Evolutionary conservation across 2,329 filamentous ascomycete genomes (phyloP).

Genomic region (Phoma herbarum): DNA sequence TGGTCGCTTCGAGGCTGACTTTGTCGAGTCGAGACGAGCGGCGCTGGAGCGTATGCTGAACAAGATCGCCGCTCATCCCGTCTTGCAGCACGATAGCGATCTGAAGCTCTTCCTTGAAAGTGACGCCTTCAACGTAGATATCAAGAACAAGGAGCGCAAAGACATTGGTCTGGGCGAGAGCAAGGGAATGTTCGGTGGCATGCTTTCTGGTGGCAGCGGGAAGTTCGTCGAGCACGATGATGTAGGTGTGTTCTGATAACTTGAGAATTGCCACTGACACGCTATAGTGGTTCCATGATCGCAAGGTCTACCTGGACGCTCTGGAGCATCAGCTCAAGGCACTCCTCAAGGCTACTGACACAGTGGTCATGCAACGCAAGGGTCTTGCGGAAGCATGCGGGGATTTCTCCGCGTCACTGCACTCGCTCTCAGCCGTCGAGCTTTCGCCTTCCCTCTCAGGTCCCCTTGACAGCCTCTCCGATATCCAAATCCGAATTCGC

Average conservation of each 20-base stretch:
- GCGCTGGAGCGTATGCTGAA: constrained; percentile 98
- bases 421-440: constrained; percentile 90
- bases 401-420: constrained; percentile 92
- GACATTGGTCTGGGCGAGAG: constrained; percentile 86
- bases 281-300: constrained; percentile 92
- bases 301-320: constrained; percentile 91
- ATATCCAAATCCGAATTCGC: constrained; percentile 90
- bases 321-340: constrained; percentile 90
- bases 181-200: constrained; percentile 89
- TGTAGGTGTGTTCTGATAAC: constrained; percentile 60
- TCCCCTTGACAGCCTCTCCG: constrained; percentile 88
- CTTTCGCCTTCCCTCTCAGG: constrained; percentile 87
- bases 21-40: constrained; percentile 89
- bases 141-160: constrained; percentile 96
- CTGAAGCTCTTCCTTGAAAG: constrained; percentile 97
- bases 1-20: constrained; percentile 93
- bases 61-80: constrained; percentile 88
- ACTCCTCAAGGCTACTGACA: constrained; percentile 91
- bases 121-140: constrained; percentile 92
- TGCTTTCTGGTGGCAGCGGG: constrained; percentile 74
- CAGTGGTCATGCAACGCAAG: constrained; percentile 90
- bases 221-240: constrained; percentile 99
- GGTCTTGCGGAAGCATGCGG: constrained; percentile 91
- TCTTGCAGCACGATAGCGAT: constrained; percentile 90
- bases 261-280: constrained; percentile 20